phyloP scores from a whole-genome alignment of 164 flowering plant genomes.

The Cinnamomum micranthum region DNA sequence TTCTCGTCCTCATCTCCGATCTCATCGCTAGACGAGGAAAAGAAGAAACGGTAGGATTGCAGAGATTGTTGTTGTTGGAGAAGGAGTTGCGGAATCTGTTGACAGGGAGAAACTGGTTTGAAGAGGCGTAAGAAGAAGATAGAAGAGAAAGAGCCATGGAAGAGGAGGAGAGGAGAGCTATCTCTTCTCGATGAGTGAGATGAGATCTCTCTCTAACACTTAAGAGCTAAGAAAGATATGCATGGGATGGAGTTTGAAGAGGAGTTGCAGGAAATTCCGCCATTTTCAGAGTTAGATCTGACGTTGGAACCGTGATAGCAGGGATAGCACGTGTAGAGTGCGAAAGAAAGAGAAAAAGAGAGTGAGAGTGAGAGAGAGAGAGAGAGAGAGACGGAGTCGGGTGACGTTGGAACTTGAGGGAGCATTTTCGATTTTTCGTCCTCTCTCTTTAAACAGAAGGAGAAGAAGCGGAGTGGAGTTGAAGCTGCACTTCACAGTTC shows the following conservation, averaged over 20 bases:
- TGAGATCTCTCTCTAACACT: not conserved
- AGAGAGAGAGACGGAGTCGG: too few species aligned
- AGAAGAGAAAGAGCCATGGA: conserved; percentile 11
- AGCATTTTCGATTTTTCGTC: too few species aligned
- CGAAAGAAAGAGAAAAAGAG: not conserved
- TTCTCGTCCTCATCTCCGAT: not conserved
- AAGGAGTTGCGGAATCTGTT: conserved; percentile 1
- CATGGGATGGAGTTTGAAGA: not conserved
- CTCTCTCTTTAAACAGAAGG: not conserved
- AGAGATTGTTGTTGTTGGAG: not conserved
- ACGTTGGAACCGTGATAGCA: not conserved
- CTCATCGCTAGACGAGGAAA: conserved; percentile 5
- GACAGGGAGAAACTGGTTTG: conserved; percentile 7
- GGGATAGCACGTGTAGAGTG: not conserved
- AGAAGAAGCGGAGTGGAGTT: not conserved
- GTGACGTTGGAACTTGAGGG: too few species aligned
- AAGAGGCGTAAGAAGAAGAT: not conserved
- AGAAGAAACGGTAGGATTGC: not conserved
- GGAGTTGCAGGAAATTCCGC: conserved; percentile 5
- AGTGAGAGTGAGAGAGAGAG: too few species aligned
- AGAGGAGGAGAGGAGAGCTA: not conserved
- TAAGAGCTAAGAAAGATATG: not conserved
- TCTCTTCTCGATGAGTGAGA: not conserved
- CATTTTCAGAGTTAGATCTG: conserved; percentile 3
- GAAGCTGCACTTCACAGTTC: not conserved